phyloP scores from a whole-genome alignment of 1,139 yeast species.

The Candida neerlandica region DNA sequence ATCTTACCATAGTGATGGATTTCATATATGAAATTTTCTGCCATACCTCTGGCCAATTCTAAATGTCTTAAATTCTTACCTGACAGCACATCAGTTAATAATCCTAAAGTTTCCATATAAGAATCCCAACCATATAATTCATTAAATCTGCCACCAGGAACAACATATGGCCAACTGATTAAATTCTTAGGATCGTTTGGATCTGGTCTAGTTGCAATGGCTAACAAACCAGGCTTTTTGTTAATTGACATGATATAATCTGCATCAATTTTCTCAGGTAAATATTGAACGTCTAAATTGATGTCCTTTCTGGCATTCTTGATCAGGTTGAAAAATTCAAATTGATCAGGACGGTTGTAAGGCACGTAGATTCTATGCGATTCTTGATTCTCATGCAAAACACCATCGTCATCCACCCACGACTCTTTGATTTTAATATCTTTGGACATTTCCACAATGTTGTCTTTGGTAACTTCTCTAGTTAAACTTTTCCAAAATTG shows the following conservation, averaged over 20 bases:
- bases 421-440: slow-evolving; percentile 78
- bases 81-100: slow-evolving; percentile 62
- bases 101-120: slow-evolving; percentile 86
- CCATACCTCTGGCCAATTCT: slow-evolving; percentile 81
- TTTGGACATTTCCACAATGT: slow-evolving; percentile 69
- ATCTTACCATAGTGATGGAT: slow-evolving; percentile 90
- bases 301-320: slow-evolving; percentile 59
- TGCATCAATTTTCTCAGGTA: slow-evolving; percentile 63
- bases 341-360: slow-evolving; percentile 67
- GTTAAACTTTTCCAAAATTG: slow-evolving; percentile 85
- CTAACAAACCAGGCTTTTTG: slow-evolving; percentile 81
- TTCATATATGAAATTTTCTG: slow-evolving; percentile 89
- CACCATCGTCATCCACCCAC: slow-evolving; percentile 42
- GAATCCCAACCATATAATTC: slow-evolving; percentile 99
- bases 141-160: slow-evolving; percentile 97
- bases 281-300: slow-evolving; percentile 72
- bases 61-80: slow-evolving; percentile 45
- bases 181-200: slow-evolving; percentile 53
- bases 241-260: slow-evolving; percentile 77
- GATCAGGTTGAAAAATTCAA: slow-evolving; percentile 61
- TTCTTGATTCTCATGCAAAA: slow-evolving; percentile 31
- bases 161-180: slow-evolving; percentile 82
- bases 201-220: slow-evolving; percentile 67
- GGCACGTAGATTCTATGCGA: slow-evolving; percentile 83
- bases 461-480: slow-evolving; percentile 64